Conservation (phyloP, 495 filamentous ascomycete species). For the Hyaloscypha hepaticicola region DNA sequence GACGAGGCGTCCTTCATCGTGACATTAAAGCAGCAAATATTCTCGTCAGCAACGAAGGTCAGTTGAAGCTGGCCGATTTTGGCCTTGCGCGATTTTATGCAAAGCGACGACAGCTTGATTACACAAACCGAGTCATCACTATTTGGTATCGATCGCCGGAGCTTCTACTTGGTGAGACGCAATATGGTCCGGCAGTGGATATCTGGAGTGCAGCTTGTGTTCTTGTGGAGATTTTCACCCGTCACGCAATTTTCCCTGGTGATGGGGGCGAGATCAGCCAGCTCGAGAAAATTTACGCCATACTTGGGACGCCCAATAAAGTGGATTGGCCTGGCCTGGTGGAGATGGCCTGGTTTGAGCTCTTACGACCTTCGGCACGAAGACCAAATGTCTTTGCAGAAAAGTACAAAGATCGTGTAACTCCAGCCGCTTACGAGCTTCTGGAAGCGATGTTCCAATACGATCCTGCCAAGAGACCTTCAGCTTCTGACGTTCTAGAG, state of each 20-base stretch:
- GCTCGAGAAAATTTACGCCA: slow-evolving; percentile 89
- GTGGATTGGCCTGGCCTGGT: slow-evolving; percentile 82
- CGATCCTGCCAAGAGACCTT: slow-evolving; percentile 82
- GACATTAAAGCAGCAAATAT: slow-evolving; percentile 97
- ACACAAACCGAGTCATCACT: slow-evolving; percentile 98
- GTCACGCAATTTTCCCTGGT: slow-evolving; percentile 91
- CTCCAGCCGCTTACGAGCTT: slow-evolving; percentile 78
- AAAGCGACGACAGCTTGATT: slow-evolving; percentile 89
- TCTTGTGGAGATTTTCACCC: slow-evolving; percentile 93
- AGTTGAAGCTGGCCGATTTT: slow-evolving; percentile 94
- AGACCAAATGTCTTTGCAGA: slow-evolving; percentile 79
- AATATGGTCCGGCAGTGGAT: slow-evolving; percentile 92
- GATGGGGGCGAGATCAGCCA: slow-evolving; percentile 94
- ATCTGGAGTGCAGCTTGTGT: slow-evolving; percentile 99
- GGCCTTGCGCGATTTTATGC: slow-evolving; percentile 96
- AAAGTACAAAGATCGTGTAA: slow-evolving; percentile 71
- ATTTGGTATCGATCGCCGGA: slow-evolving; percentile 97
- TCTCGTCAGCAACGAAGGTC: slow-evolving; percentile 81
- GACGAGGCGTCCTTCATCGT: slow-evolving; percentile 88
- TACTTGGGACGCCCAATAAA: slow-evolving; percentile 85
- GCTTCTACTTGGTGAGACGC: slow-evolving; percentile 88
- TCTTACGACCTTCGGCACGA: slow-evolving; percentile 74
- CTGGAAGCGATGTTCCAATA: slow-evolving; percentile 80
- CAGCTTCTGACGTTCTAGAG: slow-evolving; percentile 79
- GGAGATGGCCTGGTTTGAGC: slow-evolving; percentile 95